Conservation (phyloP, 2,329 filamentous ascomycete species). For the Dothistroma septosporum region DNA sequence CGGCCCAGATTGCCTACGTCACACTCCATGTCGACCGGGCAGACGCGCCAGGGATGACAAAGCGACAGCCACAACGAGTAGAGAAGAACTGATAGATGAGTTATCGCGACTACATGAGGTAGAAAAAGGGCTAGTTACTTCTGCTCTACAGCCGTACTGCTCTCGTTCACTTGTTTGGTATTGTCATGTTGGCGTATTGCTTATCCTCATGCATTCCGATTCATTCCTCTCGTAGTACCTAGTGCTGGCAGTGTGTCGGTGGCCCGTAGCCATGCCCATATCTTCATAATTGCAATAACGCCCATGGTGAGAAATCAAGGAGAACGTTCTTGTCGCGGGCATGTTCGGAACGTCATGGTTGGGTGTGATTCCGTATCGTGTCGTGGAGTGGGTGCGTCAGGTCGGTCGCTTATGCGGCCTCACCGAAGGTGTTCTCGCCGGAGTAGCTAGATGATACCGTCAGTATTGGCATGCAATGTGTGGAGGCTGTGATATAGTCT, state of each 20-base stretch:
- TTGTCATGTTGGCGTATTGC: not conserved
- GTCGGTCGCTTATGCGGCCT: slow-evolving; percentile 36
- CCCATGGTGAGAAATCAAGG: slow-evolving; percentile 15
- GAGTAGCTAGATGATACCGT: slow-evolving; percentile 64
- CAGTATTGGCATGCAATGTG: slow-evolving; percentile 6
- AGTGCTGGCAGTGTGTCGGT: not conserved
- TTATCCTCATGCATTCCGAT: not conserved
- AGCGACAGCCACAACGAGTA: not conserved
- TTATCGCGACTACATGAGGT: not conserved
- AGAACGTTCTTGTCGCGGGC: slow-evolving; percentile 18
- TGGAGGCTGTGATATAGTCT: too few relatives aligned
- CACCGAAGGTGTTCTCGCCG: slow-evolving; percentile 97
- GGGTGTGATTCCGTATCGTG: slow-evolving; percentile 12
- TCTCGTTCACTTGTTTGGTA: not conserved
- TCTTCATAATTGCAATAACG: slow-evolving; percentile 5
- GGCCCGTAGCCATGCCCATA: not conserved
- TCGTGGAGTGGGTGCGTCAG: slow-evolving; percentile 3
- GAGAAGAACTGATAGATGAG: not conserved
- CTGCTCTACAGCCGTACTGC: slow-evolving; percentile 4
- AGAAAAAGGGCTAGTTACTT: slow-evolving; percentile 5
- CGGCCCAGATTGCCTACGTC: not conserved
- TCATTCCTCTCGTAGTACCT: not conserved
- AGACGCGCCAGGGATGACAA: not conserved
- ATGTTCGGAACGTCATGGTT: slow-evolving; percentile 14
- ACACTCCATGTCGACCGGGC: not conserved